Conservation (phyloP, 2,329 filamentous ascomycete genomes). For the Cercospora zeae-maydis region DNA sequence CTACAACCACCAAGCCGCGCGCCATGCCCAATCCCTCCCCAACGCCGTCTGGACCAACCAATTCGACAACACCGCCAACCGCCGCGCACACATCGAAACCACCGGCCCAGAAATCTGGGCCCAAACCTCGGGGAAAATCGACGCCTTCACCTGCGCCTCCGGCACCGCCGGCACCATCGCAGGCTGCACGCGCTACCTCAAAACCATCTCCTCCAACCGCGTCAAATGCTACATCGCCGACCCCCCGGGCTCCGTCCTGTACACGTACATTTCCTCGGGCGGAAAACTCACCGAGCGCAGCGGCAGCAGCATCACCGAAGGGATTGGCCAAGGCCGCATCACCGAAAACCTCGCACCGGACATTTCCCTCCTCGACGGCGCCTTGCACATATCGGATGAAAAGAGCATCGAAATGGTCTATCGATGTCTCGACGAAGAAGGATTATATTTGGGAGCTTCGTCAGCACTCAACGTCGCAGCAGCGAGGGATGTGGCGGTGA, state of each 20-base stretch:
- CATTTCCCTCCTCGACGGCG: constrained; percentile 77
- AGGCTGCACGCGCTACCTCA: constrained; percentile 82
- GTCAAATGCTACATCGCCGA: constrained; percentile 91
- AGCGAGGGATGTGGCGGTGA: constrained; percentile 88
- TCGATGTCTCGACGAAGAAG: constrained; percentile 90
- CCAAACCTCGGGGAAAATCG: constrained; percentile 79
- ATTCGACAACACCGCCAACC: constrained; percentile 94
- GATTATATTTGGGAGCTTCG: constrained; percentile 89
- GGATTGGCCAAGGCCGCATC: constrained; percentile 91
- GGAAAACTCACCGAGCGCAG: constrained; percentile 77
- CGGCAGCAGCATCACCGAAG: constrained; percentile 91
- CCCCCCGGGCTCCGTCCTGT: constrained; percentile 87
- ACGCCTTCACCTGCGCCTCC: constrained; percentile 93
- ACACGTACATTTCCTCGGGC: constrained; percentile 83
- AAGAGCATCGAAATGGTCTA: constrained; percentile 98
- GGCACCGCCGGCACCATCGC: constrained; percentile 91
- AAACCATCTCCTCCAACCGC: constrained; percentile 70
- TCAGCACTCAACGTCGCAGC: constrained; percentile 93
- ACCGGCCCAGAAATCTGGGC: constrained; percentile 97
- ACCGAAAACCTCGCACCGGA: constrained; percentile 93
- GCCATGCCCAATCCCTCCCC: constrained; percentile 80
- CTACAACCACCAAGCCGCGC: constrained; percentile 92
- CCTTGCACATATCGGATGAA: constrained; percentile 80
- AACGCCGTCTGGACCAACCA: constrained; percentile 99
- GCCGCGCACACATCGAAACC: constrained; percentile 90